Conservation (phyloP, 768 basidiomycete genomes). For the Russula compacta region DNA sequence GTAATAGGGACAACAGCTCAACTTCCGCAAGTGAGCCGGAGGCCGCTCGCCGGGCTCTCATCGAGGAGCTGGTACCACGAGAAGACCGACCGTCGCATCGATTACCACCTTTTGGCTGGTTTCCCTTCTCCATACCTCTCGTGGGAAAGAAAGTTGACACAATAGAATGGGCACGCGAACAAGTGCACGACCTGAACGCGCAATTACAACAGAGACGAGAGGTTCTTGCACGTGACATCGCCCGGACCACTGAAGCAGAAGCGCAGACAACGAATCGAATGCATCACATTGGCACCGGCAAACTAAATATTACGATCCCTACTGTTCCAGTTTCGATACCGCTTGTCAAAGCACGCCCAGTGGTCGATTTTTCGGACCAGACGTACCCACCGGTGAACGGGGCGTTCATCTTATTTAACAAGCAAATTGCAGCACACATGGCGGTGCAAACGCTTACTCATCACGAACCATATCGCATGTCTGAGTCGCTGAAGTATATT, state of each 20-base stretch:
- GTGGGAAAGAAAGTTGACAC: conserved; percentile 89
- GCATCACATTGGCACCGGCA: conserved; percentile 20
- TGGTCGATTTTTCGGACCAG: conserved; percentile 21
- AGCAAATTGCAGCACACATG: conserved; percentile 88
- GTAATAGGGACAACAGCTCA: conserved; percentile 3
- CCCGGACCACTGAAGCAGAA: conserved; percentile 16
- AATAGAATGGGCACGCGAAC: conserved; percentile 79
- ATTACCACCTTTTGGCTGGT: conserved; percentile 40
- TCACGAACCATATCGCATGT: conserved; percentile 83
- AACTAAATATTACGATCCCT: conserved; percentile 19
- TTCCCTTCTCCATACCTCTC: conserved; percentile 52
- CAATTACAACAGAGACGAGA: conserved; percentile 23
- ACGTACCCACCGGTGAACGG: conserved; percentile 35
- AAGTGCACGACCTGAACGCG: conserved; percentile 43
- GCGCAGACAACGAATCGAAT: conserved; percentile 18
- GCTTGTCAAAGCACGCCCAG: conserved; percentile 8
- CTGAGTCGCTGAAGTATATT: conserved; percentile 43
- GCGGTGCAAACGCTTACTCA: conserved; percentile 68
- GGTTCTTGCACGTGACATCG: conserved; percentile 26
- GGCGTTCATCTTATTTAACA: conserved; percentile 88
- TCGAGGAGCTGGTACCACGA: conserved; percentile 48
- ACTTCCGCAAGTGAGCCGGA: conserved; percentile 24
- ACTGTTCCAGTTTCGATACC: conserved; percentile 11
- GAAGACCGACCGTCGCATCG: conserved; percentile 73
- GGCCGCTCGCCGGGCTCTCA: conserved; percentile 21